Conservation (phyloP, 2,329 filamentous ascomycete genomes). For the Cytospora paraplurivora region DNA sequence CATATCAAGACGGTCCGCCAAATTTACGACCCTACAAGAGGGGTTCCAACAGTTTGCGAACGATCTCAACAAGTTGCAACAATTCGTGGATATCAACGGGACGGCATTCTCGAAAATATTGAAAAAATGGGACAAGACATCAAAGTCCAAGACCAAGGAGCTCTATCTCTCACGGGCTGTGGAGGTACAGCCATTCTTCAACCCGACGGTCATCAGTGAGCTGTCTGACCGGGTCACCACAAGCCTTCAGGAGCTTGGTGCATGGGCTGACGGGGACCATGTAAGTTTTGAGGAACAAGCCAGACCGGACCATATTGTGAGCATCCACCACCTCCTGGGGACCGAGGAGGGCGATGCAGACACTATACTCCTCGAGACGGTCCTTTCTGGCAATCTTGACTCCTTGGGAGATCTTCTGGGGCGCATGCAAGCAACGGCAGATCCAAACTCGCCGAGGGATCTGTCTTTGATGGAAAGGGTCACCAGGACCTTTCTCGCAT, state of each 20-base stretch:
- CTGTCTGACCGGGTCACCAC: constrained; percentile 96
- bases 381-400: constrained; percentile 77
- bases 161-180: constrained; percentile 94
- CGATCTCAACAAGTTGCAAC: constrained; percentile 95
- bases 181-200: constrained; percentile 98
- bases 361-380: constrained; percentile 82
- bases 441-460: constrained; percentile 46
- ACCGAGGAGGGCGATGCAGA: constrained; percentile 91
- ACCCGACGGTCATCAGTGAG: constrained; percentile 93
- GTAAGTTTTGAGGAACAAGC: constrained; percentile 70
- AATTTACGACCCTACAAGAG: constrained; percentile 93
- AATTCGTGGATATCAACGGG: constrained; percentile 98
- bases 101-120: constrained; percentile 98
- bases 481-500: constrained; percentile 86
- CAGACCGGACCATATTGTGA: constrained; percentile 62
- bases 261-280: constrained; percentile 95
- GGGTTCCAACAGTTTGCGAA: constrained; percentile 97
- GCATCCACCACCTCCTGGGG: constrained; percentile 65
- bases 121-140: constrained; percentile 99
- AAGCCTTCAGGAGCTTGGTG: constrained; percentile 90
- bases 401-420: constrained; percentile 79
- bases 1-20: constrained; percentile 83
- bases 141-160: constrained; percentile 98
- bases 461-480: constrained; percentile 69
- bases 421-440: constrained; percentile 60